Base-by-base conservation (phyloP, 192 early-diverging fungal species). In the Backusella morwellensis region DNA sequence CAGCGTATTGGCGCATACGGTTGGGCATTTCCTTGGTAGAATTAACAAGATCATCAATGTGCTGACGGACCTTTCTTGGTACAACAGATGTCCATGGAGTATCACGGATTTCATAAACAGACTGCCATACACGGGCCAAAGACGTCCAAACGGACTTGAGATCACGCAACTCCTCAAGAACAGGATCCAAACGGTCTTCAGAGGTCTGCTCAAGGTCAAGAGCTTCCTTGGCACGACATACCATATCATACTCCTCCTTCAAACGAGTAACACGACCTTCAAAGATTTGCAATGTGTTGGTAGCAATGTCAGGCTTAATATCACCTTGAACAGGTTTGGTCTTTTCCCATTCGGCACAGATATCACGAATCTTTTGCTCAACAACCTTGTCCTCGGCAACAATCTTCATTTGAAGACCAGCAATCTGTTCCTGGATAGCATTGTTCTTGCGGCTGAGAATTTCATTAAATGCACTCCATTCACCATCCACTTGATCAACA, bases 381-480 rank as follows among this genome's bases (percentile, higher is more conserved):
- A 98, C 89, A 0, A 91, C 82, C 76, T 93, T 91, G 85, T 98
- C 98, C 81, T 99, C 96, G 0, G 92, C 88, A n/a, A 94, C 88
- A 75, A 98, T 97, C 88, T 99, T 98, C 83, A 89, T 86, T 87
- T 98, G 96, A 70, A 99, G 84, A 36, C 90, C 94, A 56, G 94
- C 94, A 81, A 97, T 92, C 81, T 99, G 98, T 71, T 98, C 95
- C 76, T 97, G 94, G 76, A 99, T 97, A 50, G 91, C 88, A 69
- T 92, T 91, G 79, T 94, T 93, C 90, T 99, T 98, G 80, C 93
- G 89, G 68, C 85, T 86, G 41, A 99, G 80, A 72, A 99, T 98
- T 85, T 98, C 94, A 80, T 93, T 96, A 72, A 99, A 97, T 3
- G 97, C 93, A 79, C 93, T 94, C 96, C 97, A 98, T 83, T 99